These are phyloP conservation scores for Aureobasidium pullulans DNA, from an alignment of 2,329 filamentous ascomycete genomes.

Conservation along the genomic window DNA sequence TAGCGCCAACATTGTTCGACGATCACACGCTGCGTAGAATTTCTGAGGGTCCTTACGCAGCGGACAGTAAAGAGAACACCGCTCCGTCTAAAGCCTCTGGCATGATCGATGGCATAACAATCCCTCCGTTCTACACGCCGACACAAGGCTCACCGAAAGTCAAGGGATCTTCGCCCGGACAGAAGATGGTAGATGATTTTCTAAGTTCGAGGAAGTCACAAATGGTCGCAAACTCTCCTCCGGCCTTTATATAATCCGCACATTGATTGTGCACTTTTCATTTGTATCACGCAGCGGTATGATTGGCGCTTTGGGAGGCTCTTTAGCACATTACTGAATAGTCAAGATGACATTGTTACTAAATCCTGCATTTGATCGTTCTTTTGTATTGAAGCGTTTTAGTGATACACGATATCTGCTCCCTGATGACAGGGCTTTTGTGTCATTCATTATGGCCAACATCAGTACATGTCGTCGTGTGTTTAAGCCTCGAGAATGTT, in stretches of 20 bases:
- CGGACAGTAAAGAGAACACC: not conserved
- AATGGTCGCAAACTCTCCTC: not conserved
- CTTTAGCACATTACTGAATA: not conserved
- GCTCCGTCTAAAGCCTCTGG: conserved; percentile 12
- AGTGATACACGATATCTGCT: too few species aligned
- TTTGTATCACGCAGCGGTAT: not conserved
- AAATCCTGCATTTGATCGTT: too few species aligned
- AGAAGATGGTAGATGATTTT: conserved; percentile 16
- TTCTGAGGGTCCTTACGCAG: conserved; percentile 28
- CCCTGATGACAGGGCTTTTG: too few species aligned
- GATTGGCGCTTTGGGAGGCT: not conserved
- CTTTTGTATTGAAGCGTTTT: too few species aligned
- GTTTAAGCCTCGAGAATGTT: too few species aligned
- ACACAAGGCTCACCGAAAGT: conserved; percentile 8
- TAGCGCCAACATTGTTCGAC: conserved; percentile 19
- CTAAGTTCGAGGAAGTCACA: conserved; percentile 8
- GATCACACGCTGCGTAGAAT: conserved; percentile 27
- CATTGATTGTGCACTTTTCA: conserved; percentile 7
- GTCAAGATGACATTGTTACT: not conserved
- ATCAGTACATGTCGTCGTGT: too few species aligned
- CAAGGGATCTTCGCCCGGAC: conserved; percentile 15
- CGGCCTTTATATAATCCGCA: conserved; percentile 11
- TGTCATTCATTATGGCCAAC: too few species aligned
- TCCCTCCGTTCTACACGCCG: conserved; percentile 15
- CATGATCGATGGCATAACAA: conserved; percentile 7